Evolutionary conservation across 1,284 basidiomycete genomes (phyloP).

Genomic region (Ganoderma boninense): DNA sequence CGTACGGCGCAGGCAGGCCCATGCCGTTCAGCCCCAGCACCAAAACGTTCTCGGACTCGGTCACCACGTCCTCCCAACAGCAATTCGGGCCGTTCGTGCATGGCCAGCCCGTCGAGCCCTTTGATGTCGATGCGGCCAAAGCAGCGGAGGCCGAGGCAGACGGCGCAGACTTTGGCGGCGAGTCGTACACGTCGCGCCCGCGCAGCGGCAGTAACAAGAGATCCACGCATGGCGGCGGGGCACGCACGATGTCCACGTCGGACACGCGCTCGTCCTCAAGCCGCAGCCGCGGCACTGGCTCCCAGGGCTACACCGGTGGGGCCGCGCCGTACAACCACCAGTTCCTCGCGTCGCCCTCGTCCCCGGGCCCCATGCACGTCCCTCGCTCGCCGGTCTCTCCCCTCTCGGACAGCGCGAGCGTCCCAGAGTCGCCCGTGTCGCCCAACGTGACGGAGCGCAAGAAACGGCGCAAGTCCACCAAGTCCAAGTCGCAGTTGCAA

Average conservation of each 20-base stretch:
- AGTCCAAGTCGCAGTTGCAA: slow-evolving; percentile 28
- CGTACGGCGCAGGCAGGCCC: slow-evolving; percentile 18
- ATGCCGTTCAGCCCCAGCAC: slow-evolving; percentile 32
- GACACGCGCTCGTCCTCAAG: slow-evolving; percentile 65
- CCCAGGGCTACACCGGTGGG: slow-evolving; percentile 43
- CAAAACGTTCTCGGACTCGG: slow-evolving; percentile 31
- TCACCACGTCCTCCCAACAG: slow-evolving; percentile 33
- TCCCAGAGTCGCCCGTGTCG: too few species aligned
- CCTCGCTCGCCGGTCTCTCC: slow-evolving; percentile 20
- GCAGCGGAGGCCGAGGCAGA: slow-evolving; percentile 53
- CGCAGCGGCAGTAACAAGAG: slow-evolving; percentile 27
- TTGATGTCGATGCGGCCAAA: slow-evolving; percentile 27
- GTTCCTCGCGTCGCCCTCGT: slow-evolving; percentile 39
- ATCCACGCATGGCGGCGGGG: slow-evolving; percentile 44
- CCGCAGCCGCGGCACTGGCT: slow-evolving; percentile 56
- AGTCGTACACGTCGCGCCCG: slow-evolving; percentile 53
- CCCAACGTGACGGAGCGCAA: slow-evolving; percentile 21
- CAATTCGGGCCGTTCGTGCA: slow-evolving; percentile 51
- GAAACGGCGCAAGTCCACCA: slow-evolving; percentile 31
- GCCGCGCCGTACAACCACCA: slow-evolving; percentile 41
- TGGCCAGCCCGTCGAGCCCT: slow-evolving; percentile 26
- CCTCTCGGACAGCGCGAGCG: too few species aligned
- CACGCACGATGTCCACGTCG: slow-evolving; percentile 46
- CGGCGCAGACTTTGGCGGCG: slow-evolving; percentile 68
- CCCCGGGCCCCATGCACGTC: slow-evolving; percentile 4